Base-by-base conservation (phyloP, 2,329 filamentous ascomycete species). In the Reticulascus tulasneorum region DNA sequence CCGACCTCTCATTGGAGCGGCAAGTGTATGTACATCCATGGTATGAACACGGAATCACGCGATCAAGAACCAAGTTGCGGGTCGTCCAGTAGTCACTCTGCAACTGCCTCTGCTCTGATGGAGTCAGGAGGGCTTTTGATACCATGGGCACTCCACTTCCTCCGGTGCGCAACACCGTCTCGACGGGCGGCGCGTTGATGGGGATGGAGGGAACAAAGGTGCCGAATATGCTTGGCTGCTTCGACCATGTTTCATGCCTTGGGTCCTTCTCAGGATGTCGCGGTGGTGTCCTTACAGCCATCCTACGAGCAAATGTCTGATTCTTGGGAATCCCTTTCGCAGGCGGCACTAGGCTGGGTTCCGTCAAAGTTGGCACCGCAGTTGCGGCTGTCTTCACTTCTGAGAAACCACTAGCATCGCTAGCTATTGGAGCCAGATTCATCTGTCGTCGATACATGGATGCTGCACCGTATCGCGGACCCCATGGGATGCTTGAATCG, bases 31-130 rank as follows among this genome's bases (percentile, higher is more conserved):
- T 29, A 36, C 69, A 73, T 18, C 48, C 52, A 4, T 45, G 23
- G 27, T 62, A 67, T 0, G 62, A 63, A 27, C 67, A 73, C n/a
- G 47, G 49, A 16, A 50, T 42, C 2, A 46, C 50, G 9, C 67
- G 58, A 31, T 55, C 51, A 3, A 68, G 47, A 2, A 58, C 43
- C 23, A 62, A 45, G 24, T 47, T 51, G 18, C 63, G 60, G 29
- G 63, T 47, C 24, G 47, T 44, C 29, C 59, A 56, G 11, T 62
- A 50, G 33, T 60, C 49, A 1, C 47, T 47, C 32, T 68, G 61
- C 1, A 70, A 49, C 5, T 52, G 46, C 3, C 50, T 54, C 32
- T 63, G 53, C 42, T 71, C 66, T 0, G 55, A 62, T 0, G 60
- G 57, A 0, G 67, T 72, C 35, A 68, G 47, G 12, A 68, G 50